These are phyloP conservation scores for Amanita molliuscula DNA, from an alignment of 768 basidiomycete species.

Conservation along the genomic window DNA sequence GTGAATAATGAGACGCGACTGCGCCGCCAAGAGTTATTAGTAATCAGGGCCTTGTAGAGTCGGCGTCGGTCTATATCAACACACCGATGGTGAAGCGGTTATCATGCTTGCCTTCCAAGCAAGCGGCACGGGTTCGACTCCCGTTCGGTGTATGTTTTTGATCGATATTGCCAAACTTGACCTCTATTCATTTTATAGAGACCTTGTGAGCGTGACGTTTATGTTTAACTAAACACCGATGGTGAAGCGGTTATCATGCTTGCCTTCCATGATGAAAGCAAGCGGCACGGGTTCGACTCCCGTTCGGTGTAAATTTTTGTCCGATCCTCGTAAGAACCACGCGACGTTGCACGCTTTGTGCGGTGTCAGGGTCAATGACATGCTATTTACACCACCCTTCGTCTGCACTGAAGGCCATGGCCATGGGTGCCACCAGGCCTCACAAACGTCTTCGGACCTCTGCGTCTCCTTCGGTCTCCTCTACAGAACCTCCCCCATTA, in stretches of 20 bases:
- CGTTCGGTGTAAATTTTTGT: background rate
- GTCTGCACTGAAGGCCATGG: slow-evolving; percentile 2
- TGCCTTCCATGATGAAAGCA: slow-evolving; percentile 51
- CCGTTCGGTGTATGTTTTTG: slow-evolving; percentile 5
- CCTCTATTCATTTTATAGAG: too few species aligned
- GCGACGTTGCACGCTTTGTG: slow-evolving; percentile 1
- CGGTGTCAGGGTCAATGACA: background rate
- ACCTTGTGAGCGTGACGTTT: too few species aligned
- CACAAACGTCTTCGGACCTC: slow-evolving; percentile 6
- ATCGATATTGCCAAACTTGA: too few species aligned
- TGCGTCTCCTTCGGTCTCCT: background rate
- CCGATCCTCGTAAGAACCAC: background rate
- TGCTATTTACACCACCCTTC: slow-evolving; percentile 1
- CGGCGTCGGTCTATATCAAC: too few species aligned
- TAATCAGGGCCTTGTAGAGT: background rate
- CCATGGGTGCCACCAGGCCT: background rate
- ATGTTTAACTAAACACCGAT: slow-evolving; percentile 28
- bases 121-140: slow-evolving; percentile 9
- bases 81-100: slow-evolving; percentile 77
- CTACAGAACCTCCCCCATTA: background rate
- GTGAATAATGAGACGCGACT: slow-evolving; percentile 1
- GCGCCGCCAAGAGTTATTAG: background rate
- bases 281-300: slow-evolving; percentile 9
- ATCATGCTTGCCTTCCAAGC: slow-evolving; percentile 85
- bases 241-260: slow-evolving; percentile 93